Percentiles rank a stretch among this genome's conserved stretches.
phyloP scores from a whole-genome alignment of 1,139 yeast species.

The Pichia terricola region DNA sequence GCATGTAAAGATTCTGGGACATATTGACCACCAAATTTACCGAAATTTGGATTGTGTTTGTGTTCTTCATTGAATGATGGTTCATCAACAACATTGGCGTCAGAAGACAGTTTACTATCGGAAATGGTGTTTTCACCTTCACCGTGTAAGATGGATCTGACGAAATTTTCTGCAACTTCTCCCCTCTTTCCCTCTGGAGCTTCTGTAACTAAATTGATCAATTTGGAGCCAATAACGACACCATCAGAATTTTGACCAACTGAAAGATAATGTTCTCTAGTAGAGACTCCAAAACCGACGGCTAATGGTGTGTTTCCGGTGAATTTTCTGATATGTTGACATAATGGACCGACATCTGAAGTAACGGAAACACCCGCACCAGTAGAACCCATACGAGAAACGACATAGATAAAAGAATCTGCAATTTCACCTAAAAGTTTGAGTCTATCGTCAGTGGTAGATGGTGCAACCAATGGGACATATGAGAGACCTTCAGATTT shows the following conservation, averaged over 20 bases:
- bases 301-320: constrained; percentile 80
- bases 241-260: constrained; percentile 84
- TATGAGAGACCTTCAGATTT: constrained; percentile 63
- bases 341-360: constrained; percentile 54
- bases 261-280: constrained; percentile 76
- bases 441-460: constrained; percentile 85
- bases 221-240: constrained; percentile 88
- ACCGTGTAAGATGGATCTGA: constrained; percentile 59
- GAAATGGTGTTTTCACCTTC: constrained; percentile 29
- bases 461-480: constrained; percentile 92
- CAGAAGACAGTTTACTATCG: constrained; percentile 21
- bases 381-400: constrained; percentile 95
- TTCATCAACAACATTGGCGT: constrained; percentile 13
- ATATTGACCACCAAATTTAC: constrained; percentile 96
- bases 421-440: constrained; percentile 73
- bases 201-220: constrained; percentile 60
- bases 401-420: constrained; percentile 91
- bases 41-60: constrained; percentile 68
- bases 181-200: constrained; percentile 53
- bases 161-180: constrained; percentile 55
- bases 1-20: constrained; percentile 95
- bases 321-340: constrained; percentile 64
- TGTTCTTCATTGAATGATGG: constrained; percentile 46
- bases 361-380: constrained; percentile 72
- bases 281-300: constrained; percentile 94